Evolutionary conservation across 2,329 filamentous ascomycete genomes (phyloP), one percentile per base, ranked within the genome.

Genomic region (Tolypocladium tropicale): DNA sequence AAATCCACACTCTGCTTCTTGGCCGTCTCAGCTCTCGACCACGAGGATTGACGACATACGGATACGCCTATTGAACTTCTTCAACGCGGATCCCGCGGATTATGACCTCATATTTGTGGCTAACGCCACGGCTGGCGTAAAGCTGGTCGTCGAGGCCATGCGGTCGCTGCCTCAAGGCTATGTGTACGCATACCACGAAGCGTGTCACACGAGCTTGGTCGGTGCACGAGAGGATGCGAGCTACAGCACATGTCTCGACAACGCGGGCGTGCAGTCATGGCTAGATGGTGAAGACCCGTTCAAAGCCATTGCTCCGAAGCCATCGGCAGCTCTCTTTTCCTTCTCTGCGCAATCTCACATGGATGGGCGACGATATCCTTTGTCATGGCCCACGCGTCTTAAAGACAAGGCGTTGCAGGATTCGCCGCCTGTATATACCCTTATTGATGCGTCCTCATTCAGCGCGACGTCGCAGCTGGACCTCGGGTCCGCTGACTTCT

Each of bases 261-360:
- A 91, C 63, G 67, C 67, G 0, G 83, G 83, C 52, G 80, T 95
- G 10, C 74, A 84, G 18, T 63, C 68, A 1, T 95, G 89, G 88
- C 72, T 92, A 9, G 66, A 70, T 6, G 71, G 76, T 28, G 58
- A 63, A 11, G 58, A 62, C 34, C 63, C 69, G 25, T 64, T 75
- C 60, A 32, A 53, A n/a, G 54, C 65, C 59, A 64, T 58, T 36
- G 48, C 41, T 51, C 58, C 52, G 46, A 54, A 37, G 48, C 52
- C 60, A 21, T 59, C 65, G n/a, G 64, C 71, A 30, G 68, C 72
- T 16, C 60, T 82, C 1, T 90, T 97, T 68, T 88, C 90, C 32
- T 96, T 90, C 67, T 88, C 93, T 9, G 92, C 86, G 2, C 93
- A 97, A 68, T 96, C 92, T 34, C 96, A 96, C 66, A 88, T 96